phyloP scores from a whole-genome alignment of 176 grass and related monocot species.

The Avena insularis region DNA sequence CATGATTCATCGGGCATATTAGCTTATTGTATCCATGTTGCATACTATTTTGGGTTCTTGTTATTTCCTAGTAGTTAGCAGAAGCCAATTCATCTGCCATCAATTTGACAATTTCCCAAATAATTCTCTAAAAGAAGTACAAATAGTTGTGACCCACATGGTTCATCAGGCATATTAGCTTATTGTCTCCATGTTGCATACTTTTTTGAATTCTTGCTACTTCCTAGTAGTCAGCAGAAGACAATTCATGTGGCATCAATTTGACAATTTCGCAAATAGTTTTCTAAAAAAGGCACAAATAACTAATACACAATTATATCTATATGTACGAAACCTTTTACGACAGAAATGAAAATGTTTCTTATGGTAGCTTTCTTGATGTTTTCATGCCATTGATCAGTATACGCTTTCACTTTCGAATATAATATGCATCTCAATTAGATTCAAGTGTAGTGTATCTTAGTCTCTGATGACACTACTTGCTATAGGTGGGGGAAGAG shows the following conservation, averaged over 20 bases:
- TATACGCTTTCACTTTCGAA: background rate
- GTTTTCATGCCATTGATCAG: constrained; percentile 3
- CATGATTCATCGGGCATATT: constrained; percentile 20
- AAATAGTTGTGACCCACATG: background rate
- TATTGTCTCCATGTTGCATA: constrained; percentile 1
- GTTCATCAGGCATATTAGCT: constrained; percentile 2
- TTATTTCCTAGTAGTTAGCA: background rate
- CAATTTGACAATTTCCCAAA: background rate
- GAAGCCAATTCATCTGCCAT: background rate
- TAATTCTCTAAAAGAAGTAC: background rate
- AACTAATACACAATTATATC: background rate
- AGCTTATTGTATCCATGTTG: background rate
- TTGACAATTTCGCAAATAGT: background rate
- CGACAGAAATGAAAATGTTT: background rate
- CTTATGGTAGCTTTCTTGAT: constrained; percentile 21
- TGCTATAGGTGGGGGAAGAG: constrained; percentile 86
- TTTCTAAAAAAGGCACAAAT: background rate
- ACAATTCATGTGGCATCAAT: background rate
- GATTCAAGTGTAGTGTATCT: background rate
- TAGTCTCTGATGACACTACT: constrained; percentile 23
- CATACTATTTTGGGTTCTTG: constrained; percentile 7
- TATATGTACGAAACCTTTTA: constrained; percentile 10
- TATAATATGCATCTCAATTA: constrained; percentile 34
- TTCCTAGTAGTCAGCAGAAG: background rate
- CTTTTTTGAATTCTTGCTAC: background rate